Conservation (phyloP, 495 filamentous ascomycete species). For the Penicillium dipodomyicola region DNA sequence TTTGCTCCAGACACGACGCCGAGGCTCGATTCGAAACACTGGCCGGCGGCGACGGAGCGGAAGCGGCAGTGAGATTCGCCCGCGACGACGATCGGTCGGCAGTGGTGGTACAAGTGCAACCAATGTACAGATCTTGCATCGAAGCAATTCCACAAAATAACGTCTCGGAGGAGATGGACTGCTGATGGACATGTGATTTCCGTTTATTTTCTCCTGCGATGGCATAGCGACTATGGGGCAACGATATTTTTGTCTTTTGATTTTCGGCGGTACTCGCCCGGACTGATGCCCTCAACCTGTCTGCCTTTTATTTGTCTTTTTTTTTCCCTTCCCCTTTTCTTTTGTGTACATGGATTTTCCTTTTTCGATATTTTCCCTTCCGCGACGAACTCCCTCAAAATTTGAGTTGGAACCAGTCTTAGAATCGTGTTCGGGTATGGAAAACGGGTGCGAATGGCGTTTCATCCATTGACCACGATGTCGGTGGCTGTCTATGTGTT, state of each 20-base stretch:
- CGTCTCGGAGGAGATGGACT: conserved; percentile 22
- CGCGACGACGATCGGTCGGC: conserved; percentile 45
- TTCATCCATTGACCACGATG: conserved; percentile 40
- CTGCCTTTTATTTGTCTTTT: conserved; percentile 15
- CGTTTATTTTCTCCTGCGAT: conserved; percentile 37
- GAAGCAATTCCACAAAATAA: conserved; percentile 50
- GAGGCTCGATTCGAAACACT: conserved; percentile 41
- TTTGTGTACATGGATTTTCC: conserved; percentile 51
- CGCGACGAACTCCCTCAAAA: conserved; percentile 26
- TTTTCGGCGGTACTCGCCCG: conserved; percentile 23
- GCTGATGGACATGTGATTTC: conserved; percentile 31
- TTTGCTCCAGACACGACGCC: conserved; percentile 52
- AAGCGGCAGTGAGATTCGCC: conserved; percentile 47
- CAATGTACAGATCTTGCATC: conserved; percentile 43
- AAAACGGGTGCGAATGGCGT: conserved; percentile 53
- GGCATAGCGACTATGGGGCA: conserved; percentile 46
- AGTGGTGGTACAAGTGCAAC: conserved; percentile 37
- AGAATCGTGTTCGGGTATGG: conserved; percentile 51
- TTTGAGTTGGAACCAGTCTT: conserved; percentile 44
- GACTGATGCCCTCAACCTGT: conserved; percentile 26
- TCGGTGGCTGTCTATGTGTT: conserved; percentile 38
- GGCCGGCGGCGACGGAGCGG: conserved; percentile 46
- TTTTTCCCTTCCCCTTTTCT: conserved; percentile 24
- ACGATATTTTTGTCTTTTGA: conserved; percentile 34
- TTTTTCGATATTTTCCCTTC: conserved; percentile 41